phyloP scores from a whole-genome alignment of 106 monocot genomes.

The Hemerocallis citrina region DNA sequence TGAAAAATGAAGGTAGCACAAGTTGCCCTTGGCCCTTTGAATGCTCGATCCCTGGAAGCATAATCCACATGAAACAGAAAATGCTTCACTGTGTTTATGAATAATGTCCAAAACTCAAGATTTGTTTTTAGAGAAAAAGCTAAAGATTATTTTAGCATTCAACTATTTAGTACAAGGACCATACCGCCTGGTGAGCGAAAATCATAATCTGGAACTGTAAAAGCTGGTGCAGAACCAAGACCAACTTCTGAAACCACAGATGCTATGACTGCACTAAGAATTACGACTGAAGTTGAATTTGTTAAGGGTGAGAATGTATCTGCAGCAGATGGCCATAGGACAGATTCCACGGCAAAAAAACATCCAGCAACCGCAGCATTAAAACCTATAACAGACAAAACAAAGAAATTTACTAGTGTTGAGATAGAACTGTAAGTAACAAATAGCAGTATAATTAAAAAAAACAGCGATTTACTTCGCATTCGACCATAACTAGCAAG shows the following conservation, averaged over 20 bases:
- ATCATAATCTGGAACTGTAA: slow-evolving; percentile 84
- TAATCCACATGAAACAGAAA: no score
- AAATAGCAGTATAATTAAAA: no score
- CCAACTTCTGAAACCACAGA: slow-evolving; percentile 91
- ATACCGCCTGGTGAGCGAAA: slow-evolving; percentile 90
- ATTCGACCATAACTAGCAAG: neutral
- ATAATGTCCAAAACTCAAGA: no score
- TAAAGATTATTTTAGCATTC: slow-evolving; percentile 2
- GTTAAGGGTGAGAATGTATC: slow-evolving; percentile 59
- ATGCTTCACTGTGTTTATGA: no score
- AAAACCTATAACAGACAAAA: slow-evolving; percentile 45
- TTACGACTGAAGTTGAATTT: slow-evolving; percentile 86
- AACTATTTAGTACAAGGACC: neutral
- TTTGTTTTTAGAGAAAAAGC: no score
- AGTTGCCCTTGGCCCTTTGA: no score
- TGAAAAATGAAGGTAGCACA: no score
- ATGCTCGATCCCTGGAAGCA: no score
- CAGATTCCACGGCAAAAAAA: slow-evolving; percentile 93
- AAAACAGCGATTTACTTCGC: no score
- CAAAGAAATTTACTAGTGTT: neutral
- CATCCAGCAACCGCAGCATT: slow-evolving; percentile 92
- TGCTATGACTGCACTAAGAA: slow-evolving; percentile 90
- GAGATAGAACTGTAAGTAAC: neutral
- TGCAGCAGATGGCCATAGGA: slow-evolving; percentile 67
- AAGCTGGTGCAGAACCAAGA: slow-evolving; percentile 88